Conservation (phyloP, 2,329 filamentous ascomycete species). For the Chrysoporthe puriensis region DNA sequence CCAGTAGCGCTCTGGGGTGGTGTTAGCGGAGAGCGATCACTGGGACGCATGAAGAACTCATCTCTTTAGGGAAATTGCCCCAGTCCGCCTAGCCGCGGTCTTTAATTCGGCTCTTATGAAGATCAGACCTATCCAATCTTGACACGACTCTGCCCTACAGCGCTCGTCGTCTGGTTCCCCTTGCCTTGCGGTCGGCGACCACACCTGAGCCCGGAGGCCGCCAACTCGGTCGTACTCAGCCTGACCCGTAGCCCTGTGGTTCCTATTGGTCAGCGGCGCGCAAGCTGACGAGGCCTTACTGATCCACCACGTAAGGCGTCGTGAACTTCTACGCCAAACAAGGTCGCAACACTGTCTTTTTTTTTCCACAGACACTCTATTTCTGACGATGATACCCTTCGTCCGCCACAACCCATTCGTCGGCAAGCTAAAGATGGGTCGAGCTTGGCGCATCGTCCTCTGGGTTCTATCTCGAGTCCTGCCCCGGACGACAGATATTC, state of each 20-base stretch:
- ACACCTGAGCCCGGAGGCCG: constrained; percentile 21
- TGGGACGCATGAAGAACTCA: constrained; percentile 47
- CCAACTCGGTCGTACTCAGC: constrained; percentile 21
- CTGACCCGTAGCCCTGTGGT: constrained; percentile 19
- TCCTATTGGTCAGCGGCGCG: constrained; percentile 19
- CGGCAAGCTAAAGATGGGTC: background rate
- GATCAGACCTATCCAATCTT: constrained; percentile 38
- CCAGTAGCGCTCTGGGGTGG: constrained; percentile 8
- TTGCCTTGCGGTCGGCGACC: constrained; percentile 15
- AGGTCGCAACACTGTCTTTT: background rate
- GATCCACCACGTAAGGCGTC: background rate
- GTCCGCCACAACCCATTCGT: constrained; percentile 9
- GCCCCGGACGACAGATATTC: background rate
- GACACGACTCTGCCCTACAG: constrained; percentile 36
- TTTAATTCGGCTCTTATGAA: constrained; percentile 45
- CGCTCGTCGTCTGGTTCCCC: constrained; percentile 18
- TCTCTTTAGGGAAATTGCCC: constrained; percentile 51
- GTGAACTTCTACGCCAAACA: background rate
- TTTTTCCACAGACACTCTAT: background rate
- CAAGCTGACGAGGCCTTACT: constrained; percentile 17
- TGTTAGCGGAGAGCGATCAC: constrained; percentile 21
- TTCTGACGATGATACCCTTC: constrained; percentile 1
- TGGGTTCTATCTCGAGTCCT: background rate
- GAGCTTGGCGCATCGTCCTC: background rate
- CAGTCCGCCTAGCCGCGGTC: constrained; percentile 36